Evolutionary conservation across 75 land plant genomes (phyloP), one percentile per base, ranked within the genome.

Genomic region (Chamaecyparis obtusa): DNA sequence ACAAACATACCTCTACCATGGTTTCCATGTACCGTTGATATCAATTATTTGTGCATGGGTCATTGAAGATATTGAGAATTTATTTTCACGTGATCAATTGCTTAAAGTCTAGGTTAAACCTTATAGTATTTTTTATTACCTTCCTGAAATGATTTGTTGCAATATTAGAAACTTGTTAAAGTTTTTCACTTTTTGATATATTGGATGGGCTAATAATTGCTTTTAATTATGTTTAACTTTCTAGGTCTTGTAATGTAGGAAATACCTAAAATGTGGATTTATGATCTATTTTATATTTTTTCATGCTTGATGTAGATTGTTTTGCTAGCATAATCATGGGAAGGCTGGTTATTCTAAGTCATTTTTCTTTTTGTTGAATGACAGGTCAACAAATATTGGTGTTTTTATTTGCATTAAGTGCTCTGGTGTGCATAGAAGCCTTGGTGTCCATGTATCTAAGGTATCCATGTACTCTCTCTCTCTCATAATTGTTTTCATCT

Each of bases 391-490:
- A 55, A 97, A 84, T 87, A 71, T 91, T 85, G 99, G 99, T 9
- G 95, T 93, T 60, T 96, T 97, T 90, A 93, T 97, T 32, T 97
- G 99, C 86, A 97, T 97, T 83, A 98, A 96, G 88, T 97, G 99
- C 83, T 96, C 99, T 89, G 99, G 99, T 21, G 92, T 95, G 36
- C 99, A 97, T 88, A 96, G 99, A 91, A 95, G 99, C 89, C 97
- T 97, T 87, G 99, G 99, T 27, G 96, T 94, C 37, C 98, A 97
- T 87, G 94, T 96, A 77, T 91, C 99, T 44, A 97, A 97, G 99
- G 99, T 97, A 88, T 86, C 75, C 72, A 16, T 21, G 36, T 37
- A 37, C 30, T 57, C 30, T 36, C 43, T 90, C 44, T 37, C 39
- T 48, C 16, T 48, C n/a, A n/a, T 46, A 81, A 81, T 44, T 46